These are phyloP conservation scores for Xylaria multiplex DNA, from an alignment of 2,329 filamentous ascomycete genomes.

Conservation along the genomic window DNA sequence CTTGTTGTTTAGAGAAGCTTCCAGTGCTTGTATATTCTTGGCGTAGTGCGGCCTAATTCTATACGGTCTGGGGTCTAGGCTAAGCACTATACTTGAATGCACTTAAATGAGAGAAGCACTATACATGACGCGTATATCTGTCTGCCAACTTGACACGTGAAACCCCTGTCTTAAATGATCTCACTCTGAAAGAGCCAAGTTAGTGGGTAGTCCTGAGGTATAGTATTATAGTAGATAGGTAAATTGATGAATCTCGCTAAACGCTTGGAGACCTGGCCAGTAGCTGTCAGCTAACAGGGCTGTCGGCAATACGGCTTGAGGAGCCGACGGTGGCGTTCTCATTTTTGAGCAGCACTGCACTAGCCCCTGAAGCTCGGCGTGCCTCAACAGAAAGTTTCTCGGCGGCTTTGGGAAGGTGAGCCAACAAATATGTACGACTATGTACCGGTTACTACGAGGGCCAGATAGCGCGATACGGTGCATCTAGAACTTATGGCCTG, in stretches of 20 bases:
- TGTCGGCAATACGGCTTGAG: conserved; percentile 30
- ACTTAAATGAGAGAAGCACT: conserved; percentile 4
- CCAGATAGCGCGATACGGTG: conserved; percentile 2
- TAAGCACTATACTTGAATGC: not conserved
- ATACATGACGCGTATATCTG: conserved; percentile 10
- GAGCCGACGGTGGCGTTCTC: conserved; percentile 31
- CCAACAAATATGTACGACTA: not conserved
- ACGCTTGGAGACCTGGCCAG: conserved; percentile 2
- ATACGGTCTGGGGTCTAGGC: not conserved
- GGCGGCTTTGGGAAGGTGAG: conserved; percentile 3
- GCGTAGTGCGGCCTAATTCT: not conserved
- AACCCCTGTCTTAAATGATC: conserved; percentile 24
- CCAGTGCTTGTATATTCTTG: not conserved
- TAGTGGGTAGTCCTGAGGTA: not conserved
- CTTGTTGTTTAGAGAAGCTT: not conserved
- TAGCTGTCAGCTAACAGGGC: conserved; percentile 21
- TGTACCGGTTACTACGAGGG: not conserved
- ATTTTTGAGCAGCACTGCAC: not conserved
- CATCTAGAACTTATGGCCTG: conserved; percentile 22
- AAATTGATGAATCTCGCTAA: conserved; percentile 27
- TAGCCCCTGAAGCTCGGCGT: conserved; percentile 1
- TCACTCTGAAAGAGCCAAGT: conserved; percentile 16
- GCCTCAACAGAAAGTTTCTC: conserved; percentile 6
- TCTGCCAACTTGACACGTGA: conserved; percentile 20
- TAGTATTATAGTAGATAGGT: not conserved